Conservation (phyloP, 2,329 filamentous ascomycete genomes). For the Cryphonectria naterciae region DNA sequence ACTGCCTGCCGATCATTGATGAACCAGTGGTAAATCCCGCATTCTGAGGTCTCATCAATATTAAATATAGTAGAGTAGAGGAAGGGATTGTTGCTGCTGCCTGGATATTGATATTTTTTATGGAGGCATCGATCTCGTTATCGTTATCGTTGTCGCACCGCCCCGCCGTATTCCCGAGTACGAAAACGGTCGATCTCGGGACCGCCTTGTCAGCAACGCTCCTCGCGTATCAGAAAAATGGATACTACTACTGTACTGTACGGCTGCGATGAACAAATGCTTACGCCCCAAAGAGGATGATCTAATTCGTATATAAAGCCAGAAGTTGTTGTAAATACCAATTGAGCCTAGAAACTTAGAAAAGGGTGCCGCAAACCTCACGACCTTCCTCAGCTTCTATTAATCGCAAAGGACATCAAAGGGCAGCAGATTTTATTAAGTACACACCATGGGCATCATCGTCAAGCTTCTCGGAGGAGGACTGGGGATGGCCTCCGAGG, state of each 20-base stretch:
- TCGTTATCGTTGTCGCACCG: not conserved
- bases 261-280: not conserved
- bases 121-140: not conserved
- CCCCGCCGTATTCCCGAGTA: not conserved
- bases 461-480: constrained; percentile 25
- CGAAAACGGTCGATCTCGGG: not conserved
- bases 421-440: not conserved
- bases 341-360: not conserved
- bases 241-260: not conserved
- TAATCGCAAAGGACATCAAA: not conserved
- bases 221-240: not conserved
- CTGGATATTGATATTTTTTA: not conserved
- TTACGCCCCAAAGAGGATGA: not conserved
- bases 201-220: not conserved
- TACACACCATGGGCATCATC: constrained; percentile 20
- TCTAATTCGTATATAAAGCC: not conserved
- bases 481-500: constrained; percentile 32
- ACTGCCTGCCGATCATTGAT: no score
- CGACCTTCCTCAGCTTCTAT: not conserved
- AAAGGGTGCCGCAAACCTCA: not conserved
- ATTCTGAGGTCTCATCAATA: not conserved
- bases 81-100: not conserved
- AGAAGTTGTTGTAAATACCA: not conserved
- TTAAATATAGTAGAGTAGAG: not conserved
- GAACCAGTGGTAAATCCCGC: no score